Base-by-base conservation (phyloP, 2,329 filamentous ascomycete genomes). In the Sclerotinia sclerotiorum region DNA sequence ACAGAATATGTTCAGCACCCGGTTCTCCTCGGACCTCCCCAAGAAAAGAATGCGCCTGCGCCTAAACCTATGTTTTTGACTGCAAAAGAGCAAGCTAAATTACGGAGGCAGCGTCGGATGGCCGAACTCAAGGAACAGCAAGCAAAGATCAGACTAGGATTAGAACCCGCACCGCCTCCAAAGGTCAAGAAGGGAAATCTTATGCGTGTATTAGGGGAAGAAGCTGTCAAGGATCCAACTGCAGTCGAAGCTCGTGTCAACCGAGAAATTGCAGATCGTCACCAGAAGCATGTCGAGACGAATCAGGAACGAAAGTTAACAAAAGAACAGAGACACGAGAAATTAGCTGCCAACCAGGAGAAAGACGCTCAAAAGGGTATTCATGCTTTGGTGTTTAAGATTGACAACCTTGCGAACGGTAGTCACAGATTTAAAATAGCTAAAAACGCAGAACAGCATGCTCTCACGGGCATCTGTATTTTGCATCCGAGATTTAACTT, bases 151-250 rank as follows among this genome's bases (percentile, higher is more conserved):
- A 87, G 94, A 69, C 83, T 99, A 15, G 95, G 95, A 27, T 84
- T 99, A 19, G 90, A 94, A 70, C 93, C 94, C 3, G 92, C 94
- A 27, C 93, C 94, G 39, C 91, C 94, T 35, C 94, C 95, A 15
- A 99, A 98, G 80, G 93, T 99, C 74, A 98, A 97, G 81, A 96
- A 96, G 80, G 92, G 90, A 69, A 99, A 99, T 79, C 86, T 99
- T 77, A 99, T 99, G 95, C 90, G 94, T 69, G 95, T 99, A 42
- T 84, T 97, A 68, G 95, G 95, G 71, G 93, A 97, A 69, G 77
- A 78, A 69, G 90, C 90, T 24, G 94, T 99, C 73, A 96, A 97
- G 77, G 95, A 99, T 80, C 95, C 95, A 8, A 99, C 96, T 0
- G 95, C 95, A 5, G 95, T 99, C 57, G 95, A 99, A 81, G 93